Base-by-base conservation (phyloP, 768 basidiomycete species). In the Amanita subjunquillea region DNA sequence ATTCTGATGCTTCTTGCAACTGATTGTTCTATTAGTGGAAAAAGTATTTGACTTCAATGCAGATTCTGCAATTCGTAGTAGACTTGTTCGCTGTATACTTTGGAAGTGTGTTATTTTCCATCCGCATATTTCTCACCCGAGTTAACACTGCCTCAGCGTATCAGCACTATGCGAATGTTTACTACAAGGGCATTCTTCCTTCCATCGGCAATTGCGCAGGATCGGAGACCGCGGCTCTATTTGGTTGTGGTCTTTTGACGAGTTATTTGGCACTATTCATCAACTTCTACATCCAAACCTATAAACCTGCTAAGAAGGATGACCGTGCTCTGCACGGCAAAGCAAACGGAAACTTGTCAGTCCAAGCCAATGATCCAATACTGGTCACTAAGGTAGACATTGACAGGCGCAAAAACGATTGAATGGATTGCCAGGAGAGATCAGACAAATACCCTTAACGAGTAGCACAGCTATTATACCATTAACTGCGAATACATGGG, bases 41-140 rank as follows among this genome's bases (percentile, higher is more conserved):
- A 76, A 93, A 93, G 69, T 93, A 99, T 69, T 69, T 98, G 56
- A 99, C 96, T 38, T 82, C 79, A 23, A 87, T 99, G 85, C 96
- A 99, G 72, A 99, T 99, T 61, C 77, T 77, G 22, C 96, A 99
- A 70, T 99, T 98, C 66, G 69, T 98, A 57, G 83, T 98, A 63
- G 95, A 99, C 70, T 71, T 99, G 17, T 78, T 78, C 67, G 71
- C 87, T 53, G 90, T 94, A 56, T 98, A 96, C 76, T 96, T 94
- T 59, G 96, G 91, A 63, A 93, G 94, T 91, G 64, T 60, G 93
- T 85, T 32, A 53, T 4, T 50, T 39, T 37, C 27, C 37, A 2
- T 55, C 6, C 7, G 22, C 12, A 32, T 52, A 15, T 48, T 22
- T 17, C 4, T 50, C 13, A 23, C 48, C 15, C n/a, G 56, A 38